Evolutionary conservation across 2,329 filamentous ascomycete genomes (phyloP).

Genomic region (Trichoderma simmonsii): DNA sequence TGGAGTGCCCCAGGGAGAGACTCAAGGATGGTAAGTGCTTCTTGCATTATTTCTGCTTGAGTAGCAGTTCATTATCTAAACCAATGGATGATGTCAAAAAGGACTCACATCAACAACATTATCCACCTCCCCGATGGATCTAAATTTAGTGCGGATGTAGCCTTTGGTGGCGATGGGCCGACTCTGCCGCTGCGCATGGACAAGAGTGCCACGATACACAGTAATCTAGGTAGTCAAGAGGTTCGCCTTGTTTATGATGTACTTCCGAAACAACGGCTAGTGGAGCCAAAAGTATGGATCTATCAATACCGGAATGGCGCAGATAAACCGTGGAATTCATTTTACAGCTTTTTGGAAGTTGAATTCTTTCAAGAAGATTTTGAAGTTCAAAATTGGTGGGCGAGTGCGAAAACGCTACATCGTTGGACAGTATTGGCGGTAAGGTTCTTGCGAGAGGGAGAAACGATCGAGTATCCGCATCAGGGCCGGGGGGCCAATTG

Average conservation of each 20-base stretch:
- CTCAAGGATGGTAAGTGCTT: conserved; percentile 45
- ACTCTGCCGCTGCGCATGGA: conserved; percentile 55
- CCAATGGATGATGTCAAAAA: background rate
- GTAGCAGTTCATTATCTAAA: background rate
- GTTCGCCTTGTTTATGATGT: background rate
- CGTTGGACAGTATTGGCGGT: conserved; percentile 17
- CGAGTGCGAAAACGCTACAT: conserved; percentile 14
- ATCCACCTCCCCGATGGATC: conserved; percentile 50
- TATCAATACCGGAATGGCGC: conserved; percentile 49
- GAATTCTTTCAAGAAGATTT: conserved; percentile 48
- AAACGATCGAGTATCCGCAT: background rate
- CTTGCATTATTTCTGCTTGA: conserved; percentile 24
- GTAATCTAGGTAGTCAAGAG: conserved; percentile 30
- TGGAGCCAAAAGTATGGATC: background rate
- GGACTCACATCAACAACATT: conserved; percentile 34
- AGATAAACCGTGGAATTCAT: conserved; percentile 53
- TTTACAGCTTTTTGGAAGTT: conserved; percentile 63
- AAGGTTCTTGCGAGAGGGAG: conserved; percentile 6
- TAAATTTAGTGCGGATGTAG: conserved; percentile 58
- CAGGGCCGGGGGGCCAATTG: too few species aligned
- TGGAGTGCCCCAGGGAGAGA: conserved; percentile 40
- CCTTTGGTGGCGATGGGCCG: conserved; percentile 60
- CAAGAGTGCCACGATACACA: conserved; percentile 36
- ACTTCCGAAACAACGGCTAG: background rate
- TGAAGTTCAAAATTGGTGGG: conserved; percentile 23